A percentile compares a stretch with the other conserved stretches of the same genome.
phyloP scores from a whole-genome alignment of 2,329 filamentous ascomycete genomes.

The Penicillium glabrum region DNA sequence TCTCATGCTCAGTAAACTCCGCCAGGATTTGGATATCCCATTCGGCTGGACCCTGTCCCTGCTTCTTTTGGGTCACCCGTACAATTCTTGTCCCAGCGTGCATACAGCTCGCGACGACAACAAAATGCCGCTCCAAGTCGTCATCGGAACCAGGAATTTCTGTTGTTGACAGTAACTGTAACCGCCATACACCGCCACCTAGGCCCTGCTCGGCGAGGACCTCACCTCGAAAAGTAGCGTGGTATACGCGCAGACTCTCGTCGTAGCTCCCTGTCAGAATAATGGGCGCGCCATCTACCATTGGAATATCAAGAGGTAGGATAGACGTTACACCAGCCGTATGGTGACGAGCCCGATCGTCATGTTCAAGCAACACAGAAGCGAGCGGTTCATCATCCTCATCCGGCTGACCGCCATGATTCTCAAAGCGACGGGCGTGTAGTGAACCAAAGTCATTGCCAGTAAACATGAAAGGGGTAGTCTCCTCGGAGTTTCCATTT shows the following conservation, averaged over 20 bases:
- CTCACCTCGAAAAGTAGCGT: slow-evolving; percentile 39
- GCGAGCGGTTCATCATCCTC: slow-evolving; percentile 18
- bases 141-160: neutral
- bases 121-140: slow-evolving; percentile 30
- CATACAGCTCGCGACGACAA: slow-evolving; percentile 88
- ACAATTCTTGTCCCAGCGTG: slow-evolving; percentile 77
- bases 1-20: slow-evolving; percentile 80
- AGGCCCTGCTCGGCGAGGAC: slow-evolving; percentile 66
- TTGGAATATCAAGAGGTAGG: slow-evolving; percentile 59
- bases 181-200: slow-evolving; percentile 81
- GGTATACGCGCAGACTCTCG: slow-evolving; percentile 69
- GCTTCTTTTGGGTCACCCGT: slow-evolving; percentile 35
- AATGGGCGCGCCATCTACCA: slow-evolving; percentile 52
- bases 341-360: slow-evolving; percentile 60
- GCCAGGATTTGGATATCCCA: slow-evolving; percentile 67
- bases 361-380: slow-evolving; percentile 25
- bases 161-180: slow-evolving; percentile 56
- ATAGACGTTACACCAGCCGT: slow-evolving; percentile 87
- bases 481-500: neutral
- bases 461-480: slow-evolving; percentile 34
- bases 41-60: slow-evolving; percentile 32
- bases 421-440: slow-evolving; percentile 30
- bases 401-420: slow-evolving; percentile 15
- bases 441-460: slow-evolving; percentile 42
- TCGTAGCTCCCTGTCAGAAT: slow-evolving; percentile 91